Evolutionary conservation across 1,139 yeast species (phyloP).

Genomic region (Magnusiomyces paraingens): DNA sequence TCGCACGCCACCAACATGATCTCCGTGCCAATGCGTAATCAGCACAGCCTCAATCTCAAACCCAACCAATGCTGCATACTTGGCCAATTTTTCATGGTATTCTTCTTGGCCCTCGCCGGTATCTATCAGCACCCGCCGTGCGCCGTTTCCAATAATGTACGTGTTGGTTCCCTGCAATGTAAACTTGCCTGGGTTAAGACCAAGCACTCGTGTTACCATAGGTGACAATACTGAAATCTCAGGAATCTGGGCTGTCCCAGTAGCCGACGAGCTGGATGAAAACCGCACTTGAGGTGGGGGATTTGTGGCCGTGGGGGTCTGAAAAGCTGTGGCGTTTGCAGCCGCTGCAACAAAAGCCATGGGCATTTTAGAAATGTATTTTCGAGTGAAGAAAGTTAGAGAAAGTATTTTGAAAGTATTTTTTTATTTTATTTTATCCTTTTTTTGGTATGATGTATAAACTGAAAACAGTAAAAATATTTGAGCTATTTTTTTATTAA

Average conservation of each 20-base stretch:
- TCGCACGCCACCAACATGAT: constrained; percentile 34
- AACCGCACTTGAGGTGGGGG: no score
- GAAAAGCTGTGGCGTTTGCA: no score
- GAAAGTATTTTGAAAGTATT: no score
- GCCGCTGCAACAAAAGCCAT: no score
- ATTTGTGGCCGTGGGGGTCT: no score
- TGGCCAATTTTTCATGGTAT: constrained; percentile 25
- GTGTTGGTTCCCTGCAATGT: constrained; percentile 40
- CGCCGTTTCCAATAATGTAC: constrained; percentile 35
- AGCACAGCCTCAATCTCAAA: constrained; percentile 30
- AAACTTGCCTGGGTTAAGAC: constrained; percentile 36
- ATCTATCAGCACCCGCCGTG: constrained; percentile 32
- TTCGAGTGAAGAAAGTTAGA: no score
- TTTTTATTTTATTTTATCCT: no score
- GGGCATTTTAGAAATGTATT: no score
- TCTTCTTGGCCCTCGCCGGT: constrained; percentile 35
- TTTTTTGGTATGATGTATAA: no score
- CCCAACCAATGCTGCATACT: constrained; percentile 24
- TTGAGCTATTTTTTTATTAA: no score
- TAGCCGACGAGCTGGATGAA: background rate
- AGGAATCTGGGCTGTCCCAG: constrained; percentile 19
- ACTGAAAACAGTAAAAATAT: no score
- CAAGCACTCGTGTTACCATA: constrained; percentile 35
- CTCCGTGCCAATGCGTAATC: constrained; percentile 38
- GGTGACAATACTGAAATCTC: constrained; percentile 32